A percentile compares a stretch with the other conserved stretches of the same genome.
These are phyloP conservation scores for Microcyclosporella mali DNA, from an alignment of 2,329 filamentous ascomycete genomes.

Conservation along the genomic window DNA sequence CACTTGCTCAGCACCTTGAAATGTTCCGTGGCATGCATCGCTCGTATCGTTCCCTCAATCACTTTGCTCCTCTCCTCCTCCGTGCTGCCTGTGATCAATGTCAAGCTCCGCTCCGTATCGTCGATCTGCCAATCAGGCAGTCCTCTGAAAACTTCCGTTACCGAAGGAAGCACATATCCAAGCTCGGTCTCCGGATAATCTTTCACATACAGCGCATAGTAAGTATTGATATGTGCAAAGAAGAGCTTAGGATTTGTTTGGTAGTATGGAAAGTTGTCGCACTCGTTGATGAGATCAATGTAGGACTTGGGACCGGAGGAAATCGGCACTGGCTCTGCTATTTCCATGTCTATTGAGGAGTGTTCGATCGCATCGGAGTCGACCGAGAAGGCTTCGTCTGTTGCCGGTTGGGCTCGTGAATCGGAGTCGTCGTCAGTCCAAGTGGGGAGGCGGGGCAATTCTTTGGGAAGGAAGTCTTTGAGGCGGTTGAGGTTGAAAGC, in stretches of 20 bases:
- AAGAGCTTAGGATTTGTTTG: conserved; percentile 54
- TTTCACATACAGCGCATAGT: conserved; percentile 61
- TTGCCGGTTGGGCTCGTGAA: conserved; percentile 11
- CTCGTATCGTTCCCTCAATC: conserved; percentile 52
- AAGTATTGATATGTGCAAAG: conserved; percentile 40
- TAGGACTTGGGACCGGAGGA: conserved; percentile 37
- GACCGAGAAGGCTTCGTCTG: conserved; percentile 11
- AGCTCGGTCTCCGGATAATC: conserved; percentile 55
- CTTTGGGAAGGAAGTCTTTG: conserved; percentile 27
- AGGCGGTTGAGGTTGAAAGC: conserved; percentile 30
- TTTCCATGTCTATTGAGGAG: conserved; percentile 14
- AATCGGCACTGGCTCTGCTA: conserved; percentile 28
- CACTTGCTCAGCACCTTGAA: conserved; percentile 74
- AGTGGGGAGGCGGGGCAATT: conserved; percentile 25
- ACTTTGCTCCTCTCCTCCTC: conserved; percentile 57
- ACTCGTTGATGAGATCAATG: conserved; percentile 51
- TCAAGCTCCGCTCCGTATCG: conserved; percentile 54
- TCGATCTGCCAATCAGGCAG: conserved; percentile 59
- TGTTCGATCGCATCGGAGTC: conserved; percentile 18
- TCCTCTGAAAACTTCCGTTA: conserved; percentile 52
- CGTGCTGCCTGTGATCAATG: conserved; percentile 50
- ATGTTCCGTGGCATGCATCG: conserved; percentile 62
- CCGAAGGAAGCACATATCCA: conserved; percentile 55
- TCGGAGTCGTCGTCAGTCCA: conserved; percentile 19
- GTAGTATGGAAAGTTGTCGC: conserved; percentile 68